Evolutionary conservation across 306 rosid genomes (phyloP).

Genomic region (Corylus heterophylla): DNA sequence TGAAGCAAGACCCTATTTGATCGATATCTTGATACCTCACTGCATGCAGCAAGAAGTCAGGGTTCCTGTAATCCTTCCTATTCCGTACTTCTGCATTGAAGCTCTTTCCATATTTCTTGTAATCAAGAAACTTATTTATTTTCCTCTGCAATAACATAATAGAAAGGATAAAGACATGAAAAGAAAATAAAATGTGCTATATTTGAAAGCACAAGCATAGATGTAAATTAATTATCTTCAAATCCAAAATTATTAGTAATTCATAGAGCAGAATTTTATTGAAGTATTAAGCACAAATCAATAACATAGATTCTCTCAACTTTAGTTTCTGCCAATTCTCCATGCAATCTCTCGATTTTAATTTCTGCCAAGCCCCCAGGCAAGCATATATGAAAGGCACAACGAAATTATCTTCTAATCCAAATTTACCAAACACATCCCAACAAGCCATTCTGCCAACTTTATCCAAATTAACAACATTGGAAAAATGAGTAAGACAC

Average conservation of each 20-base stretch:
- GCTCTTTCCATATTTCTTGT: constrained; percentile 87
- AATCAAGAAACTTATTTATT: constrained; percentile 83
- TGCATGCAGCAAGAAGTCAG: constrained; percentile 90
- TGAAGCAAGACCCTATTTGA: constrained; percentile 94
- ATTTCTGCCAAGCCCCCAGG: neutral
- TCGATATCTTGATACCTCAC: constrained; percentile 96
- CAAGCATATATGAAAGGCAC: neutral
- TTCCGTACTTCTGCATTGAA: constrained; percentile 94
- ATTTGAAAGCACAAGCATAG: neutral
- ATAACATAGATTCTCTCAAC: neutral
- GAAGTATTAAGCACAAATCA: neutral
- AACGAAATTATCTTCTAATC: no score
- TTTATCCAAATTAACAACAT: neutral
- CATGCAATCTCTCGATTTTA: neutral
- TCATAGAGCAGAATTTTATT: neutral
- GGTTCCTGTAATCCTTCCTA: constrained; percentile 91
- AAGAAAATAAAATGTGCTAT: constrained; percentile 3
- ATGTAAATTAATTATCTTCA: neutral
- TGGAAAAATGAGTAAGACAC: neutral
- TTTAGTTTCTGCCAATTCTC: neutral
- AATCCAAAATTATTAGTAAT: neutral
- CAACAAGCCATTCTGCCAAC: neutral
- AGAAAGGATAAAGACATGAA: constrained; percentile 17
- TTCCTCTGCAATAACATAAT: constrained; percentile 59
- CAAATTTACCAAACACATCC: no score